Evolutionary conservation across 2,329 filamentous ascomycete genomes (phyloP), one percentile per base, ranked within the genome.

Genomic region (Didymella sp.): DNA sequence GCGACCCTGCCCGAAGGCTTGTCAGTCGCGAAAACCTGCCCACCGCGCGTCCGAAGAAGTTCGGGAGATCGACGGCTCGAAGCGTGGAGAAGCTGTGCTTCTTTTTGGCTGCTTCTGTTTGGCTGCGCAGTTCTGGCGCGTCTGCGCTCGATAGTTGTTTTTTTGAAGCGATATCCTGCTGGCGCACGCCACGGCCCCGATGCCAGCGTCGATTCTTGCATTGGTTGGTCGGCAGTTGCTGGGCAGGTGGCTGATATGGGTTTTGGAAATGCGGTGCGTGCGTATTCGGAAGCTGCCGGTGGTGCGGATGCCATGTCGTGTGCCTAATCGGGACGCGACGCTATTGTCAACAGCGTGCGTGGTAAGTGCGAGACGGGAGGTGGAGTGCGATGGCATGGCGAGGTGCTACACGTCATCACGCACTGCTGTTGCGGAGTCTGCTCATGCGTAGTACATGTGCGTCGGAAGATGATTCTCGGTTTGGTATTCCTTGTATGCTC

Each of bases 61-160:
- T 63, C 61, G 61, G 61, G 61, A 61, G 52, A 63, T 63, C 53
- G 59, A 61, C 52, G 30, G n/a, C 52, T 59, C 48, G 44, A 21
- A 22, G 28, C 8, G 15, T 46, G 56, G 48, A 51, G 48, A 50
- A 31, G 35, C 35, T 12, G n/a, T 40, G 12, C 37, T 22, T 4
- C 21, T 17, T 25, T 4, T 12, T 27, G 27, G 21, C 22, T 42
- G 33, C 21, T 25, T 4, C n/a, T 27, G 27, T 28, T 28, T 42
- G 33, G 33, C 33, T 37, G 33, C 33, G 33, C 33, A 4, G 8
- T 3, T 6, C 19, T n/a, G 33, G n/a, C 19, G 33, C 33, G n/a
- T 17, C 8, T 27, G 24, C n/a, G 35, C 6, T 38, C 35, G 17
- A 53, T 33, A 53, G 33, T 46, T 41, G 3, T 45, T 19, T 35